Evolutionary conservation across 306 rosid genomes (phyloP).

Genomic region (Arachis hypogaea): DNA sequence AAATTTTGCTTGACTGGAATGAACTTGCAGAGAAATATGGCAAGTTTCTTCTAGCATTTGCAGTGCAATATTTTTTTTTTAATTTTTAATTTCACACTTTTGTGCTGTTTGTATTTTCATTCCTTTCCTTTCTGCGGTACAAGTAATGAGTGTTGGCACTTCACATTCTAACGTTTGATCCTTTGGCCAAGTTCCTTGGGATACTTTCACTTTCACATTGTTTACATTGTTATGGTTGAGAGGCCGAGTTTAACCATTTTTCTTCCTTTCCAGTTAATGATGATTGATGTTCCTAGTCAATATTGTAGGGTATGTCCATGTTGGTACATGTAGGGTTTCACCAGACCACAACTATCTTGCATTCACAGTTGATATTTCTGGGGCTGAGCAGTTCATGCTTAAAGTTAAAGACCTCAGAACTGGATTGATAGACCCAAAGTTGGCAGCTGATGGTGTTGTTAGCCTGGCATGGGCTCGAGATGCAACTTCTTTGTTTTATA

Average conservation of each 20-base stretch:
- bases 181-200: constrained; percentile 8
- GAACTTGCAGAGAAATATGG: constrained; percentile 80
- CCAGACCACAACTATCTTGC: constrained; percentile 88
- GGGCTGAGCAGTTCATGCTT: constrained; percentile 76
- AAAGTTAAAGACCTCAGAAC: constrained; percentile 79
- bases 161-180: background rate
- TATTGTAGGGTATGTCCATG: constrained; percentile 86
- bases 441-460: constrained; percentile 61
- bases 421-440: constrained; percentile 58
- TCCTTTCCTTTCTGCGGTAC: background rate
- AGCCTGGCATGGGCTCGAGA: constrained; percentile 92
- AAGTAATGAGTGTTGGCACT: background rate
- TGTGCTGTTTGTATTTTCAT: constrained; percentile 1
- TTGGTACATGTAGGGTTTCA: constrained; percentile 86
- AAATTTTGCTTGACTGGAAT: constrained; percentile 89
- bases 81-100: background rate
- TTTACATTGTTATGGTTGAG: constrained; percentile 11
- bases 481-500: constrained; percentile 68
- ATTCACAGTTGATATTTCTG: constrained; percentile 75
- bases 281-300: constrained; percentile 26
- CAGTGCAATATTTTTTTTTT: background rate
- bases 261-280: background rate
- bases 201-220: background rate
- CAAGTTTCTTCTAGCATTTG: constrained; percentile 37
- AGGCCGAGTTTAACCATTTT: constrained; percentile 11